phyloP scores from a whole-genome alignment of 331 rosid genomes.

The Arachis monticola region DNA sequence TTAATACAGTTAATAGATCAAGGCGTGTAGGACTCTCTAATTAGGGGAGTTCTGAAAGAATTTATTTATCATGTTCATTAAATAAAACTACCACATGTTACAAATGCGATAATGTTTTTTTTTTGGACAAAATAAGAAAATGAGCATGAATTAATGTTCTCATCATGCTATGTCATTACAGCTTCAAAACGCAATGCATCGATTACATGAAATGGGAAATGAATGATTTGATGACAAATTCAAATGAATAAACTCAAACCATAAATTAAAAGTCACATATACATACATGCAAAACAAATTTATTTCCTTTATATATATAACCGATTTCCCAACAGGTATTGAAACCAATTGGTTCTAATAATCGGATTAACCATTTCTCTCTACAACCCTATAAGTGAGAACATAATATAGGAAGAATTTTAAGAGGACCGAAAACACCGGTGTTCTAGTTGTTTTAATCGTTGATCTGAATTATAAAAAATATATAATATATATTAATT shows the following conservation, averaged over 20 bases:
- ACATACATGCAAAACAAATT: no score
- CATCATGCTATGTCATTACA: conserved; percentile 34
- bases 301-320: no score
- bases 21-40: conserved; percentile 60
- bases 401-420: not conserved
- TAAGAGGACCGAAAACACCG: no score
- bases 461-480: no score
- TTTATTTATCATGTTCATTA: conserved; percentile 38
- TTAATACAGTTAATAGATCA: conserved; percentile 28
- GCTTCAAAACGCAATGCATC: conserved; percentile 42
- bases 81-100: conserved; percentile 37
- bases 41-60: conserved; percentile 17
- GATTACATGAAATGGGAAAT: conserved; percentile 38
- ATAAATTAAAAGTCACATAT: not conserved
- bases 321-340: no score
- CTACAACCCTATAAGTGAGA: not conserved
- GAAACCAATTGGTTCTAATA: no score
- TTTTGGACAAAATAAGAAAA: conserved; percentile 32
- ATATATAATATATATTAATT: no score
- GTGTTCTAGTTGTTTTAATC: no score
- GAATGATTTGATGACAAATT: conserved; percentile 34
- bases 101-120: conserved; percentile 25
- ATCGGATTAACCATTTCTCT: no score
- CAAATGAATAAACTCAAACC: conserved; percentile 17
- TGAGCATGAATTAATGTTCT: conserved; percentile 2